A percentile compares a stretch with the other conserved stretches of the same genome.
Evolutionary conservation across 2,329 filamentous ascomycete species (phyloP).

Genomic region (Ceratocystis papillata): DNA sequence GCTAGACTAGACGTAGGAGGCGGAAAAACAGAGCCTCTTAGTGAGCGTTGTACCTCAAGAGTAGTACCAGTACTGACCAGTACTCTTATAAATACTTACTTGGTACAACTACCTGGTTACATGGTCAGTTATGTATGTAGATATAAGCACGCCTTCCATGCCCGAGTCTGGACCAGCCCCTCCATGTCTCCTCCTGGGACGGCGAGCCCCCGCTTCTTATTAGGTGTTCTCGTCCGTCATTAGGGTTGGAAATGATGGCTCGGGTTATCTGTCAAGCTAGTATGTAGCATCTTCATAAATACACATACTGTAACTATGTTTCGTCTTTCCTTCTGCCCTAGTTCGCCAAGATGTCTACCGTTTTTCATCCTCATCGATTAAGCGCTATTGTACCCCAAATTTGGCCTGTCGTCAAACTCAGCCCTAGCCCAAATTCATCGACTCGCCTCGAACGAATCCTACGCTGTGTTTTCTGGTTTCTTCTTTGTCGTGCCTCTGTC

Average conservation of each 20-base stretch:
- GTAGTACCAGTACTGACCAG: too few species aligned
- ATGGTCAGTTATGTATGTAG: too few species aligned
- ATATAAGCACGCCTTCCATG: too few species aligned
- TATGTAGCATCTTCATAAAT: not conserved
- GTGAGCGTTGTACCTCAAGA: not conserved
- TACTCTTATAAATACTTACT: too few species aligned
- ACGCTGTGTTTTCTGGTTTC: not conserved
- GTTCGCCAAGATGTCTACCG: not conserved
- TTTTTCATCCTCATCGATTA: not conserved
- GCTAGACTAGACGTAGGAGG: not conserved
- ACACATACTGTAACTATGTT: too few species aligned
- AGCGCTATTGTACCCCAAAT: slow-evolving; percentile 4
- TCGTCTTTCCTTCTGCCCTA: not conserved
- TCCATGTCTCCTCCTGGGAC: not conserved
- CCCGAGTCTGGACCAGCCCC: not conserved
- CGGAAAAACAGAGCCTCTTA: not conserved
- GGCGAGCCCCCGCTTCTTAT: too few species aligned
- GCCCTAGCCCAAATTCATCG: slow-evolving; percentile 8
- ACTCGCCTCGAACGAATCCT: slow-evolving; percentile 9
- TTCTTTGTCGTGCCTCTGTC: not conserved
- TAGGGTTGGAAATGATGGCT: too few species aligned
- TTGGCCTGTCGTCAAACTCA: slow-evolving; percentile 2
- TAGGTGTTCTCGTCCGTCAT: too few species aligned
- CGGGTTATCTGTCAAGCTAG: too few species aligned
- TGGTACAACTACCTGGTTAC: too few species aligned